Base-by-base conservation (phyloP, 2,329 filamentous ascomycete species). In the Dactylella cylindrospora region DNA sequence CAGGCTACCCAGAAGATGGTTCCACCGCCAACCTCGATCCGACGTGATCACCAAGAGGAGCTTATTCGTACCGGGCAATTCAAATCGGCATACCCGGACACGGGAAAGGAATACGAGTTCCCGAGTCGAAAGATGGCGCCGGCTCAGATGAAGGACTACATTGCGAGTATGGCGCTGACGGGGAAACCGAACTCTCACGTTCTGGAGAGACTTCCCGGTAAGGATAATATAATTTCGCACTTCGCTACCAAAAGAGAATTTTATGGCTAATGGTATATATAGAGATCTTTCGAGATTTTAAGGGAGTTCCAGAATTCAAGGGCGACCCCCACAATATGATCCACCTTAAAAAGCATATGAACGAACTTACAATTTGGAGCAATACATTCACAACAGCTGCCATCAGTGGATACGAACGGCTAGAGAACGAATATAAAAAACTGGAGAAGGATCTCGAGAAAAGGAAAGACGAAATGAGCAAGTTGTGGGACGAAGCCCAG, bases 171-270 rank as follows among this genome's bases (percentile, higher is more conserved):
- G 43, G 23, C 44, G 10, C 39, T 40, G 19, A 35, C 54, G 7
- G 57, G 57, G 17, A 62, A 49, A 25, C 41, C 57, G 10, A 28
- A 10, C 8, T 40, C 22, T 6, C 10, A 26, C 8, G 22, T 15
- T 5, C 12, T 8, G 19, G 43, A 54, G 5, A 41, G 49, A 6
- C 12, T 53, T 1, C 43, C 47, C 33, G 22, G 57, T 62, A 60
- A 33, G 25, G 13, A 19, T n/a, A 17, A 13, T 38, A 7, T n/a
- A n/a, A n/a, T 36, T 19, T 4, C 23, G 3, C 2, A 20, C 12
- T 10, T 12, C 23, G 17, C 15, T 9, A 4, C 17, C 17, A 6
- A 6, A 38, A 19, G 17, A 17, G 17, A 17, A 4, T 4, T 7
- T 17, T 12, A 17, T 38, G 3, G 3, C 33, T 9, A 8, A 8